Evolutionary conservation across 371 early-diverging fungal species (phyloP).

Genomic region (Batkoa obscura): DNA sequence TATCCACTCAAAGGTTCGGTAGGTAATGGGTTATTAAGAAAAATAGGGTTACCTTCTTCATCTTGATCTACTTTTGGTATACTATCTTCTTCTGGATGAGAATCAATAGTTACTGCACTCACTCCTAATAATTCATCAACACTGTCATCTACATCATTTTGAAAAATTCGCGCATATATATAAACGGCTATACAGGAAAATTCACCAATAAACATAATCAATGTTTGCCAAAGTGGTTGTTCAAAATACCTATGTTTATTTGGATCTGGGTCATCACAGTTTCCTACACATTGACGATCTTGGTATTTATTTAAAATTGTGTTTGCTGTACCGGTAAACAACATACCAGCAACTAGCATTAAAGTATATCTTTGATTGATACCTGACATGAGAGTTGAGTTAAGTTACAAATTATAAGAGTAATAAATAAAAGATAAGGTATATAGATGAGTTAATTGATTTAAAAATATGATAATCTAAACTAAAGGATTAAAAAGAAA

Average conservation of each 20-base stretch:
- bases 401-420: too few relatives aligned
- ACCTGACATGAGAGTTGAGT: neutral
- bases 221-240: slow-evolving; percentile 93
- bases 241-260: slow-evolving; percentile 44
- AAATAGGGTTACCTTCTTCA: neutral
- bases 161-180: neutral
- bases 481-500: too few relatives aligned
- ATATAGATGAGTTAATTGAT: too few relatives aligned
- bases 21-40: neutral
- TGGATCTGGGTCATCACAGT: slow-evolving; percentile 65
- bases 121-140: neutral
- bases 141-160: neutral
- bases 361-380: slow-evolving; percentile 9
- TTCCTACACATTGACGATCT: slow-evolving; percentile 71
- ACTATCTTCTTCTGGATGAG: neutral
- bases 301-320: slow-evolving; percentile 69
- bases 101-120: neutral
- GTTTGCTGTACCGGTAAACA: slow-evolving; percentile 62
- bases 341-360: slow-evolving; percentile 52
- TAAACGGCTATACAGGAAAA: slow-evolving; percentile 41
- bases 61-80: neutral
- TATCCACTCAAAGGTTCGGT: slow-evolving; percentile 1
- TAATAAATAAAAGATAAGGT: too few relatives aligned
- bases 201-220: slow-evolving; percentile 93
- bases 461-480: too few relatives aligned